phyloP scores from a whole-genome alignment of 2,329 filamentous ascomycete genomes.

The Neofusicoccum parvum region DNA sequence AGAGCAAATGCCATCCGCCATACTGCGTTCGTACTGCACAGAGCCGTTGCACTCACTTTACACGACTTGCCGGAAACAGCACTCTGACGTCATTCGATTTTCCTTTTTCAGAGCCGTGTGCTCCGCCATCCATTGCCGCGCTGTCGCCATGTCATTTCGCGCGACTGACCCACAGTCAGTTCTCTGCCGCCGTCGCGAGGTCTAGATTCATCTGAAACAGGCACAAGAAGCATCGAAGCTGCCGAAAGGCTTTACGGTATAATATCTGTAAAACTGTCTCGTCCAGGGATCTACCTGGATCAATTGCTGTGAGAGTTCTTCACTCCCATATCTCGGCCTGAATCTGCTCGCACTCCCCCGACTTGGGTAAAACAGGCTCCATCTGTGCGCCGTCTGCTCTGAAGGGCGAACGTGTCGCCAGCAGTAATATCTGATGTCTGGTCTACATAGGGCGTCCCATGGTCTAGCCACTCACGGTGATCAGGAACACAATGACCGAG shows the following conservation, averaged over 20 bases:
- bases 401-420: too few relatives aligned
- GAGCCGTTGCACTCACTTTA: not conserved
- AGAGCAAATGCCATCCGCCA: not conserved
- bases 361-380: not conserved
- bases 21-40: not conserved
- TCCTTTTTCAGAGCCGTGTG: not conserved
- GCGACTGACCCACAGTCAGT: not conserved
- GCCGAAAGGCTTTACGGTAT: not conserved
- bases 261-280: not conserved
- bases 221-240: not conserved
- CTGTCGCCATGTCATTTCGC: not conserved
- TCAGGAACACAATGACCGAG: too few relatives aligned
- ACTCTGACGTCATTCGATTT: slow-evolving; percentile 10
- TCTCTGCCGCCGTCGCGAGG: not conserved
- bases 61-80: slow-evolving; percentile 2
- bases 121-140: not conserved
- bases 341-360: too few relatives aligned
- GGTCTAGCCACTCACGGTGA: too few relatives aligned
- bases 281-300: not conserved
- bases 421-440: too few relatives aligned
- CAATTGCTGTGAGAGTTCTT: not conserved
- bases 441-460: too few relatives aligned
- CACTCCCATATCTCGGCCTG: not conserved
- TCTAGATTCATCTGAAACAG: not conserved
- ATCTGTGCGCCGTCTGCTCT: too few relatives aligned